Evolutionary conservation across 345 rosid species (phyloP).

Genomic region (Nephelium lappaceum): DNA sequence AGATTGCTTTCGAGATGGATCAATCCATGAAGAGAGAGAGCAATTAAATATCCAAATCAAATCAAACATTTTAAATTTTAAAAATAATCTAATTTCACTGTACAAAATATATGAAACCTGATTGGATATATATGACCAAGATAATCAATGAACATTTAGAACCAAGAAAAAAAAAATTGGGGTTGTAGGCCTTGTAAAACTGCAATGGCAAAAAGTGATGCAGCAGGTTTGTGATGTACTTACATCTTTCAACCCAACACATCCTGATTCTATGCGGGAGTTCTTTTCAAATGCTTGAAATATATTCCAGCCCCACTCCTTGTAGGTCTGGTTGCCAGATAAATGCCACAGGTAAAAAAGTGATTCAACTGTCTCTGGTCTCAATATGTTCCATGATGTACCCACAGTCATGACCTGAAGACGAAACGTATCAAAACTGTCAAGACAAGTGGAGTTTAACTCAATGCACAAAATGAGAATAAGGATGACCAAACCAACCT

Average conservation of each 20-base stretch:
- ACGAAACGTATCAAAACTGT: not conserved
- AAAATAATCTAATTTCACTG: not conserved
- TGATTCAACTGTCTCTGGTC: slow-evolving; percentile 97
- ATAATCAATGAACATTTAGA: not conserved
- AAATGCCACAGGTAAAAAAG: slow-evolving; percentile 93
- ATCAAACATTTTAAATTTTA: no score
- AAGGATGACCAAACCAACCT: slow-evolving; percentile 42
- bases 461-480: not conserved
- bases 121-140: not conserved
- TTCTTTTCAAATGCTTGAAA: slow-evolving; percentile 93
- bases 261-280: slow-evolving; percentile 83
- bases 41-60: no score
- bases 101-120: not conserved
- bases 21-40: not conserved
- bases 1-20: not conserved
- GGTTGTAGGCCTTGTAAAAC: not conserved
- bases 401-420: slow-evolving; percentile 95
- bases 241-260: slow-evolving; percentile 96
- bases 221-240: slow-evolving; percentile 28
- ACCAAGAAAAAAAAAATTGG: not conserved
- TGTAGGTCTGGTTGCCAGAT: slow-evolving; percentile 91
- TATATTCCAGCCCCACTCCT: slow-evolving; percentile 99
- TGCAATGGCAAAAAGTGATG: not conserved
- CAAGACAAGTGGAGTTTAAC: not conserved
- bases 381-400: slow-evolving; percentile 92